These are phyloP conservation scores for Clathrus columnatus DNA, from an alignment of 768 basidiomycete species.

Conservation along the genomic window DNA sequence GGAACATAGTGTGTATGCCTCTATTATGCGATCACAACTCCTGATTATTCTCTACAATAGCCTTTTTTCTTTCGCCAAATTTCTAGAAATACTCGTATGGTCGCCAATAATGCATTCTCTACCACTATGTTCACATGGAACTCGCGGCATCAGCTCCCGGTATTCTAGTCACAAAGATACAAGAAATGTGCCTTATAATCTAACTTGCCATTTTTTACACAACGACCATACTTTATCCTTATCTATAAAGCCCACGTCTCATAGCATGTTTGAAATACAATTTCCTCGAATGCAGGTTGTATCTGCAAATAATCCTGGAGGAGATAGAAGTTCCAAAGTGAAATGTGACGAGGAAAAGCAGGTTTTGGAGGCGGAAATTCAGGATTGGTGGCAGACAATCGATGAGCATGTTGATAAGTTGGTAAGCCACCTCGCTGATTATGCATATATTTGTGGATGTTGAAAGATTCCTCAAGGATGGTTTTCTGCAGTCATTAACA, in stretches of 20 bases:
- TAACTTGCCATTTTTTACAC: constrained; percentile 35
- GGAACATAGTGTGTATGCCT: constrained; percentile 41
- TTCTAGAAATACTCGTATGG: constrained; percentile 44
- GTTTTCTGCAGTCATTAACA: constrained; percentile 20
- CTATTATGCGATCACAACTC: not conserved
- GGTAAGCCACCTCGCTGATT: constrained; percentile 27
- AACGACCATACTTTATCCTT: constrained; percentile 32
- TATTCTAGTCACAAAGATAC: constrained; percentile 10
- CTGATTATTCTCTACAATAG: constrained; percentile 21
- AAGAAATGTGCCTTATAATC: constrained; percentile 28
- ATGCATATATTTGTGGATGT: not conserved
- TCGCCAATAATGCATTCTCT: constrained; percentile 29
- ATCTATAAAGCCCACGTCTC: constrained; percentile 36
- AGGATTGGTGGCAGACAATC: constrained; percentile 57
- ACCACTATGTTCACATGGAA: constrained; percentile 38
- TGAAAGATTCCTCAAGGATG: constrained; percentile 32
- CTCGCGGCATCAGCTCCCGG: constrained; percentile 24
- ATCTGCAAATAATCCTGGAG: constrained; percentile 1
- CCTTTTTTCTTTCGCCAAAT: constrained; percentile 49
- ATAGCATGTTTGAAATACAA: constrained; percentile 48
- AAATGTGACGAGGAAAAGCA: constrained; percentile 36
- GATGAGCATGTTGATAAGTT: constrained; percentile 52
- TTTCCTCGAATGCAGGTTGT: constrained; percentile 53
- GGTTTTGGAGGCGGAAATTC: constrained; percentile 49
- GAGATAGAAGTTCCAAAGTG: not conserved